These are phyloP conservation scores for Galerina sulciceps DNA, from an alignment of 768 basidiomycete species.

Conservation along the genomic window DNA sequence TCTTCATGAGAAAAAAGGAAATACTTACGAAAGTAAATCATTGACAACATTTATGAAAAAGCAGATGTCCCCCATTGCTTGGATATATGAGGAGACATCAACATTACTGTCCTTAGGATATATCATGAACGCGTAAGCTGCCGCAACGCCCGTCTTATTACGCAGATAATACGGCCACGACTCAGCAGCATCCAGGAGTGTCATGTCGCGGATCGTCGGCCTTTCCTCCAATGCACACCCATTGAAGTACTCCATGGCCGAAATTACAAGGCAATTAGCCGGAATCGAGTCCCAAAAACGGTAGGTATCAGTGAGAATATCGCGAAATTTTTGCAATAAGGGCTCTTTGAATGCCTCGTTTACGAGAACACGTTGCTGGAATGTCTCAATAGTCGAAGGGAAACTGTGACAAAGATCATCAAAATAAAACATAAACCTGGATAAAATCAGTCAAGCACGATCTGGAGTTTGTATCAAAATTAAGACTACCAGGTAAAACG, in stretches of 20 bases:
- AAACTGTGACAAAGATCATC: conserved; percentile 2
- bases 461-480: neutral
- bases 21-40: conserved; percentile 4
- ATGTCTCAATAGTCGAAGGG: neutral
- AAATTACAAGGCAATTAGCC: neutral
- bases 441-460: neutral
- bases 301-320: conserved; percentile 1
- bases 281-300: neutral
- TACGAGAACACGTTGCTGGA: neutral
- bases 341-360: neutral
- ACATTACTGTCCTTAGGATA: neutral
- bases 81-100: conserved; percentile 2
- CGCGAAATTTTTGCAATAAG: neutral
- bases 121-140: conserved; percentile 6
- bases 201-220: neutral
- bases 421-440: neutral
- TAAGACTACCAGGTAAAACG: neutral
- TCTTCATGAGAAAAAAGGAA: neutral
- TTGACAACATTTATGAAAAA: conserved; percentile 1
- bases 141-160: neutral
- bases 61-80: neutral
- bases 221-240: neutral
- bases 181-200: neutral
- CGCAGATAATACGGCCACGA: conserved; percentile 8
- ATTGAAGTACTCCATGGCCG: conserved; percentile 6